phyloP scores from a whole-genome alignment of 371 early-diverging fungal species.

The Lichtheimia hyalospora region DNA sequence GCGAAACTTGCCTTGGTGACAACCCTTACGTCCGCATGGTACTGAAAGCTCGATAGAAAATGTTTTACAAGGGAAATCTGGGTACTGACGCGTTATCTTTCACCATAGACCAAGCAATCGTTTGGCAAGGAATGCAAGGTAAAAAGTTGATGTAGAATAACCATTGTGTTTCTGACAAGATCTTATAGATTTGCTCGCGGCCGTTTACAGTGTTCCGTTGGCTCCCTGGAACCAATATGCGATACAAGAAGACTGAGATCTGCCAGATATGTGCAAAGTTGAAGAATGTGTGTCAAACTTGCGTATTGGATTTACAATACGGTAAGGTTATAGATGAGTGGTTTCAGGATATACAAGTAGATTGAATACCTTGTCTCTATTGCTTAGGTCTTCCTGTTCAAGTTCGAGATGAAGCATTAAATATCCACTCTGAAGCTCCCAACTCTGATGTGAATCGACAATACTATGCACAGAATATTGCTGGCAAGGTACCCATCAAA shows the following conservation, averaged over 20 bases:
- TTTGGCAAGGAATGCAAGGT: slow-evolving; percentile 93
- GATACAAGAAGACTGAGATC: slow-evolving; percentile 96
- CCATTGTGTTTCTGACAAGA: neutral
- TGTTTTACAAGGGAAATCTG: neutral
- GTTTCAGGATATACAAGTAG: neutral
- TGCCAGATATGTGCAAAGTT: slow-evolving; percentile 96
- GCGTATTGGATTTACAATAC: slow-evolving; percentile 93
- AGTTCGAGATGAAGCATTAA: slow-evolving; percentile 88
- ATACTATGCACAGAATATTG: slow-evolving; percentile 84
- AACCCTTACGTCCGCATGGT: slow-evolving; percentile 98
- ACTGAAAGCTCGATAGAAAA: slow-evolving; percentile 15
- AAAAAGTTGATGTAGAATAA: neutral
- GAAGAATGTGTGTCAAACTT: slow-evolving; percentile 98
- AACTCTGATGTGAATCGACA: slow-evolving; percentile 86
- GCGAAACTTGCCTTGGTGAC: slow-evolving; percentile 96
- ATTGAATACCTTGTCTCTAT: neutral
- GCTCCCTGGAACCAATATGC: slow-evolving; percentile 93
- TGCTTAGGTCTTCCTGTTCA: slow-evolving; percentile 79
- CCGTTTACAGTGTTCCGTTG: slow-evolving; percentile 98
- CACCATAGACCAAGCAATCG: slow-evolving; percentile 69
- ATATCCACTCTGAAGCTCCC: slow-evolving; percentile 76
- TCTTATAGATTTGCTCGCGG: slow-evolving; percentile 73
- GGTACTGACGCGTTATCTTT: neutral
- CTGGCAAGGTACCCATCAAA: slow-evolving; percentile 60
- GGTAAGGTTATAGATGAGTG: slow-evolving; percentile 46